Conservation (phyloP, 2,329 filamentous ascomycete species). For the Pyrenophora tritici-repentis region DNA sequence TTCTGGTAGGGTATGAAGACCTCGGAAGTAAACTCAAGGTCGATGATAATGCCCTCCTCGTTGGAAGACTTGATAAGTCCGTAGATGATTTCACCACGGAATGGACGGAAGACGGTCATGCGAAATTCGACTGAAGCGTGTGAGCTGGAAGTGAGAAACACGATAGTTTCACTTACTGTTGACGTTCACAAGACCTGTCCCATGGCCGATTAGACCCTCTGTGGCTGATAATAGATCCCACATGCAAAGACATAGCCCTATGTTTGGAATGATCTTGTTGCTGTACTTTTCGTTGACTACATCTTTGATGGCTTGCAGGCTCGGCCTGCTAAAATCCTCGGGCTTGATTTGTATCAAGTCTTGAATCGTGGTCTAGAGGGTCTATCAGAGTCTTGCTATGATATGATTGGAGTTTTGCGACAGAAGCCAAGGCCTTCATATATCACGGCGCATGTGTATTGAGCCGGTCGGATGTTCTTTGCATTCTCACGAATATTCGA, state of each 20-base stretch:
- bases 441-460: no score
- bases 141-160: neutral
- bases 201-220: constrained; percentile 91
- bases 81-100: constrained; percentile 89
- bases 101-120: constrained; percentile 90
- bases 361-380: constrained; percentile 79
- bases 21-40: constrained; percentile 92
- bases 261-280: constrained; percentile 95
- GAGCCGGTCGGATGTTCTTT: neutral
- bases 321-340: constrained; percentile 83
- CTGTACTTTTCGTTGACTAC: constrained; percentile 97
- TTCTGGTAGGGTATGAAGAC: constrained; percentile 70
- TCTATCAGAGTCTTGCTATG: neutral
- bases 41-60: constrained; percentile 74
- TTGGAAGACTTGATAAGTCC: constrained; percentile 80
- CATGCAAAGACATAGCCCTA: constrained; percentile 90
- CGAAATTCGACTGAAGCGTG: constrained; percentile 77
- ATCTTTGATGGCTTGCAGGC: constrained; percentile 85
- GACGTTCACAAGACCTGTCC: constrained; percentile 88
- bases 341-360: constrained; percentile 94
- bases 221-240: constrained; percentile 89
- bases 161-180: constrained; percentile 66
- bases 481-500: constrained; percentile 9
- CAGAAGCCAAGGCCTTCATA: no score
- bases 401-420: no score